Base-by-base conservation (phyloP, 768 basidiomycete species). In the Amanita pseudoporphyria region DNA sequence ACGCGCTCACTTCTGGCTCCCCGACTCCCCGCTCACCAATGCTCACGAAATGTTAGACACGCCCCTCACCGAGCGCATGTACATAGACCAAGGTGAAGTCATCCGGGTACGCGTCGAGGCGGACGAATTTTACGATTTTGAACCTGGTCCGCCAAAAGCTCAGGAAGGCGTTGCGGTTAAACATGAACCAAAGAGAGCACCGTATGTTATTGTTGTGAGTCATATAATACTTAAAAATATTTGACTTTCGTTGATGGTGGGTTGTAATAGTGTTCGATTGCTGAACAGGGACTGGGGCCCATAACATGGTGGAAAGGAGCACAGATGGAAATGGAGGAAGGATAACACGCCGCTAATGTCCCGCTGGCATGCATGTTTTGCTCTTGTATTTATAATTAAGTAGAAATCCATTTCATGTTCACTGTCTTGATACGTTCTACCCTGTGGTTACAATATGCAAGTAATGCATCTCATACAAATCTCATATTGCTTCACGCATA, bases 41-140 rank as follows among this genome's bases (percentile, higher is more conserved):
- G 67, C 75, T 3, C 74, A 77, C 52, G 81, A 82, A 38, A 73
- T 90, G 18, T 77, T 91, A 36, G 84, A 88, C 59, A 81, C 83
- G 0, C 71, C 82, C 0, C 64, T 76, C 0, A 50, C 73, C 5
- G 79, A 81, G 24, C 76, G 87, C 5, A 85, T 89, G 81, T 92
- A 88, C 62, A 81, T 91, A 53, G 87, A 89, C 62, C 72, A 78
- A 49, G 78, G 81, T 35, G 87, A 88, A 56, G 71, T 84, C 18
- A 66, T 91, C 2, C 84, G 89, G 22, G 77, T 87, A 1, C 81
- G 87, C 4, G 79, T 91, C 4, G 87, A 91, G 58, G 71, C 73
- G 3, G 89, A 89, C 57, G 86, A 89, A 57, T 91, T 90, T 55
- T 84, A 78, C 55, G 89, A 92, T 55, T 85, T 87, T 55, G 88